Conservation (phyloP, 2,329 filamentous ascomycete species). For the Hypoxylon sp. region DNA sequence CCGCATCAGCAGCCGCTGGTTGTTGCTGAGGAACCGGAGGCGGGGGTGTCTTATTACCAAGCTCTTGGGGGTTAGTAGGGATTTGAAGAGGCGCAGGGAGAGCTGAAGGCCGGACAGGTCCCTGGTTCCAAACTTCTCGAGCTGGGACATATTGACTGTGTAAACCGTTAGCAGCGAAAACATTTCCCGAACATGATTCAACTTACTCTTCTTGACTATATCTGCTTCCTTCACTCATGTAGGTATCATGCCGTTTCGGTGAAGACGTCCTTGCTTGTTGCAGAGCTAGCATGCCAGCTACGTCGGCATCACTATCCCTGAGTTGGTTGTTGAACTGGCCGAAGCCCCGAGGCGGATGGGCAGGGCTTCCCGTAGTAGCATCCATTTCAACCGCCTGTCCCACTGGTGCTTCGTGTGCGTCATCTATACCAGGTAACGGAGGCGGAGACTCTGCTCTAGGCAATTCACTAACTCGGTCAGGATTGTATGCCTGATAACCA, state of each 20-base stretch:
- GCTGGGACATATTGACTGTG: slow-evolving; percentile 68
- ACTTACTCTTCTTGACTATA: slow-evolving; percentile 82
- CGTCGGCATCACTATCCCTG: slow-evolving; percentile 76
- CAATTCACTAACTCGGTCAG: slow-evolving; percentile 59
- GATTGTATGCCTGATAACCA: slow-evolving; percentile 60
- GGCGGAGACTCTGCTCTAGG: slow-evolving; percentile 74
- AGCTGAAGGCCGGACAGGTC: slow-evolving; percentile 57
- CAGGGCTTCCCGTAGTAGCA: slow-evolving; percentile 69
- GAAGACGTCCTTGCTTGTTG: slow-evolving; percentile 66
- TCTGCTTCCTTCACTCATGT: slow-evolving; percentile 75
- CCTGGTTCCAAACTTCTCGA: slow-evolving; percentile 67
- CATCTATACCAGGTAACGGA: slow-evolving; percentile 64
- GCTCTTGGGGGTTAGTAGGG: slow-evolving; percentile 54
- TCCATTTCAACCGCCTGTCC: slow-evolving; percentile 86
- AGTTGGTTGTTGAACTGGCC: slow-evolving; percentile 61
- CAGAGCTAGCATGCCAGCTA: slow-evolving; percentile 78
- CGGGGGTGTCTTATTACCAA: slow-evolving; percentile 53
- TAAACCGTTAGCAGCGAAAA: slow-evolving; percentile 52
- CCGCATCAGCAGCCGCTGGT: slow-evolving; percentile 45
- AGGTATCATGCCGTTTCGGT: slow-evolving; percentile 60
- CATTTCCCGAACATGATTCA: slow-evolving; percentile 32
- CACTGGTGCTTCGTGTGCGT: slow-evolving; percentile 54
- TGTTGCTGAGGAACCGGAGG: slow-evolving; percentile 49
- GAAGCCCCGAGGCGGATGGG: slow-evolving; percentile 57
- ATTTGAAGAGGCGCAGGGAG: slow-evolving; percentile 60